Percentiles rank a stretch among this genome's conserved stretches.
Evolutionary conservation across 2,329 filamentous ascomycete genomes (phyloP).

Genomic region (Aspergillus udagawae): DNA sequence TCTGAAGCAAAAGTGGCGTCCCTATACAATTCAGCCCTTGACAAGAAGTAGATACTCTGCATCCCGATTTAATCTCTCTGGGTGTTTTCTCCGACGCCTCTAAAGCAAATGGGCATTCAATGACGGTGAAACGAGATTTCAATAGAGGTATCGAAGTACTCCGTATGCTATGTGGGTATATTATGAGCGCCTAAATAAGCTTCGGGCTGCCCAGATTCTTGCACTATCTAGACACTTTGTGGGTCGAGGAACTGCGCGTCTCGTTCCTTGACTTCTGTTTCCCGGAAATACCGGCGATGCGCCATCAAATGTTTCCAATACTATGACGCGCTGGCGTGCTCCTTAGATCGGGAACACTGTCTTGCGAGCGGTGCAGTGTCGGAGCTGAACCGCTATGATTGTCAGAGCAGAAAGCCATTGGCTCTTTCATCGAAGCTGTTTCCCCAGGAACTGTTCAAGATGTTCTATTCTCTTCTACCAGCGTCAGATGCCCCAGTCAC

Average conservation of each 20-base stretch:
- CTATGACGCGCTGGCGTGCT: background rate
- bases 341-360: background rate
- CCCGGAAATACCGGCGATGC: background rate
- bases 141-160: no score
- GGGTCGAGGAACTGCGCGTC: background rate
- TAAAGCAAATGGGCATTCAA: background rate
- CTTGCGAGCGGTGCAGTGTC: background rate
- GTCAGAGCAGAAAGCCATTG: background rate
- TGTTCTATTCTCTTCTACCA: background rate
- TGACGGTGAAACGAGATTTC: no score
- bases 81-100: no score
- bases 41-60: no score
- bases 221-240: background rate
- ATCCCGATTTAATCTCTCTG: no score
- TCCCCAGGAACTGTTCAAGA: background rate
- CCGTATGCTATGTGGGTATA: background rate
- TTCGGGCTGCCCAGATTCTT: background rate
- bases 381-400: background rate
- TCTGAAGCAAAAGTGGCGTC: background rate
- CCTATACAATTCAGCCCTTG: no score
- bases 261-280: background rate
- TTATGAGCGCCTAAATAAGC: background rate
- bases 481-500: slow-evolving; percentile 11
- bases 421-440: background rate
- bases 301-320: no score